Evolutionary conservation across 805 yeast species (phyloP).

Genomic region (Candida succiphila): DNA sequence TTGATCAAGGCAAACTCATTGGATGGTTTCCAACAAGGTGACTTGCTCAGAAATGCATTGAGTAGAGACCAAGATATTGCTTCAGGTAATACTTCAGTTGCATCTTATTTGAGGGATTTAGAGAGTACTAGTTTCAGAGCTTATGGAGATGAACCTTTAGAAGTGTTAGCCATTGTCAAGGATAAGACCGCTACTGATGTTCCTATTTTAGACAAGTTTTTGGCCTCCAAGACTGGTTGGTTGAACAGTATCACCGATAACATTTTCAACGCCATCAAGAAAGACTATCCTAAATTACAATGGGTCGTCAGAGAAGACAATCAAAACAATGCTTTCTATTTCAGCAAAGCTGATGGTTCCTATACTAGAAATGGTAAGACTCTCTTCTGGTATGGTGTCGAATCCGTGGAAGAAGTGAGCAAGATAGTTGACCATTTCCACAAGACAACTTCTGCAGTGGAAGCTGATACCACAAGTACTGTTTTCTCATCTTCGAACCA

Average conservation of each 20-base stretch:
- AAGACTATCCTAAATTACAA: conserved; percentile 63
- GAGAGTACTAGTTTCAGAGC: conserved; percentile 57
- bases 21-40: conserved; percentile 63
- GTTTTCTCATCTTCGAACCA: conserved; percentile 33
- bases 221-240: conserved; percentile 90
- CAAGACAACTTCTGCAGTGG: conserved; percentile 34
- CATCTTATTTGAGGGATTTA: conserved; percentile 68
- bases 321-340: conserved; percentile 85
- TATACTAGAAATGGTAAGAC: conserved; percentile 82
- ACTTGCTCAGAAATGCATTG: conserved; percentile 65
- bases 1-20: conserved; percentile 62
- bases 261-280: conserved; percentile 72
- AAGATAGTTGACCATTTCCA: conserved; percentile 51
- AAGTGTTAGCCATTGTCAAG: conserved; percentile 81
- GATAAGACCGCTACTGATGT: conserved; percentile 24
- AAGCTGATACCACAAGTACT: conserved; percentile 40
- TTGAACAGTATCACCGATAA: conserved; percentile 94
- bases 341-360: conserved; percentile 89
- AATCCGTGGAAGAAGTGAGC: conserved; percentile 50
- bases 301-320: conserved; percentile 92
- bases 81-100: conserved; percentile 63
- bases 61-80: conserved; percentile 68
- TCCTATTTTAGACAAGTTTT: conserved; percentile 74
- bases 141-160: conserved; percentile 93
- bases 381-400: conserved; percentile 89